Percentiles rank a stretch among this genome's conserved stretches.
Evolutionary conservation across 2,329 filamentous ascomycete genomes (phyloP).

Genomic region (Fusarium sp.): DNA sequence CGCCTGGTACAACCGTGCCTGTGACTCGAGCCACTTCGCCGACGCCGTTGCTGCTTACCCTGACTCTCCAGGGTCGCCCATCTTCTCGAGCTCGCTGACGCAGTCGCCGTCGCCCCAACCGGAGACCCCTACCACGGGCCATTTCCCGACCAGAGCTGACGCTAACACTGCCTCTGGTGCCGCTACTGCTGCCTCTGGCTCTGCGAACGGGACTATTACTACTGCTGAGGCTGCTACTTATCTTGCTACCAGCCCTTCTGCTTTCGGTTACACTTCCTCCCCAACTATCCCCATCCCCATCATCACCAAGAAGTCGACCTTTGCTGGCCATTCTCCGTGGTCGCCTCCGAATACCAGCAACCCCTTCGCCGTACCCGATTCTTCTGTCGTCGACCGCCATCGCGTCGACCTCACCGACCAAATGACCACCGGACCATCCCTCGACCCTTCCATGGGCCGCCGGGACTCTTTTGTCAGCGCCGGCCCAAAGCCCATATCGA

Average conservation of each 20-base stretch:
- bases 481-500: conserved; percentile 74
- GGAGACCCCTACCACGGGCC: conserved; percentile 47
- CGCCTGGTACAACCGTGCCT: conserved; percentile 31
- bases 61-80: conserved; percentile 50
- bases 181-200: conserved; percentile 41
- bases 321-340: conserved; percentile 2
- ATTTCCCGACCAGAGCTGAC: conserved; percentile 44
- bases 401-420: conserved; percentile 51
- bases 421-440: conserved; percentile 71
- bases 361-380: conserved; percentile 43
- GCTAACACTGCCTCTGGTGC: conserved; percentile 45
- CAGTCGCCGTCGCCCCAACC: conserved; percentile 54
- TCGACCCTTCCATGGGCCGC: conserved; percentile 69
- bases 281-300: conserved; percentile 51
- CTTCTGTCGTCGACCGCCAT: conserved; percentile 42
- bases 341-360: conserved; percentile 23
- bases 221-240: conserved; percentile 41
- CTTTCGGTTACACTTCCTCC: conserved; percentile 35
- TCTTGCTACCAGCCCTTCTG: conserved; percentile 30
- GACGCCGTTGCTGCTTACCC: conserved; percentile 44
- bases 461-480: conserved; percentile 76
- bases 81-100: conserved; percentile 52
- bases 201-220: conserved; percentile 42
- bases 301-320: conserved; percentile 27
- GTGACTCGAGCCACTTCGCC: conserved; percentile 44